Base-by-base conservation (phyloP, 2,329 filamentous ascomycete genomes). In the Eurotiales sp. region DNA sequence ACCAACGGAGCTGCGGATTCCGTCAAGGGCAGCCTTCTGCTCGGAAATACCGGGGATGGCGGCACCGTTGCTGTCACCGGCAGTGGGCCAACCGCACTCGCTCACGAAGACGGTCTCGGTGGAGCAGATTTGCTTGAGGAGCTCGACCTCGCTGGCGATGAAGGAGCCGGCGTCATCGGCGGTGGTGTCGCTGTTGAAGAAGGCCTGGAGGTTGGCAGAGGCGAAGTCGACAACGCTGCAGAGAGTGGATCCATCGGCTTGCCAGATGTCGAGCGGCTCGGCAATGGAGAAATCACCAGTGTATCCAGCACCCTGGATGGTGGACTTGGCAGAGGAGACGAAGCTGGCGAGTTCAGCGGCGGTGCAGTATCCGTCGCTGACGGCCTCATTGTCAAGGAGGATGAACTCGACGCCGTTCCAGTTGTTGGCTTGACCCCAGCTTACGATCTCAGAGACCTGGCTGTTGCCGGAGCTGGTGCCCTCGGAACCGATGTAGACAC, bases 151-250 rank as follows among this genome's bases (percentile, higher is more conserved):
- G 61, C 77, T 66, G 58, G 78, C 73, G 61, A 91, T 87, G 70
- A 96, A 96, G 47, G 75, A 68, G 67, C 92, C 92, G 50, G 91
- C 90, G 46, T 80, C 64, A 3, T 72, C 63, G 55, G 90, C 81
- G 21, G 72, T 65, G 58, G 85, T 79, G 53, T 80, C 75, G 41
- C 82, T 67, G 78, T 95, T 95, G 86, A 96, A 97, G 86, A 87
- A 96, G 60, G 91, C 85, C 77, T 97, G 91, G 64, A 95, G 84
- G 80, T 96, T 96, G 72, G 83, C 84, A 71, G 86, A 88, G 32
- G 89, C 80, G 55, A 95, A 77, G 66, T 96, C 90, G 53, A 96
- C 78, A 62, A 78, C 80, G 30, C 64, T 62, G 80, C 92, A 96
- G 56, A 96, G 79, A 44, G 71, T 72, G 27, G 55, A 54, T 17